Evolutionary conservation across 2,329 filamentous ascomycete genomes (phyloP), one percentile per base, ranked within the genome.

Genomic region (Diaporthe sp.): DNA sequence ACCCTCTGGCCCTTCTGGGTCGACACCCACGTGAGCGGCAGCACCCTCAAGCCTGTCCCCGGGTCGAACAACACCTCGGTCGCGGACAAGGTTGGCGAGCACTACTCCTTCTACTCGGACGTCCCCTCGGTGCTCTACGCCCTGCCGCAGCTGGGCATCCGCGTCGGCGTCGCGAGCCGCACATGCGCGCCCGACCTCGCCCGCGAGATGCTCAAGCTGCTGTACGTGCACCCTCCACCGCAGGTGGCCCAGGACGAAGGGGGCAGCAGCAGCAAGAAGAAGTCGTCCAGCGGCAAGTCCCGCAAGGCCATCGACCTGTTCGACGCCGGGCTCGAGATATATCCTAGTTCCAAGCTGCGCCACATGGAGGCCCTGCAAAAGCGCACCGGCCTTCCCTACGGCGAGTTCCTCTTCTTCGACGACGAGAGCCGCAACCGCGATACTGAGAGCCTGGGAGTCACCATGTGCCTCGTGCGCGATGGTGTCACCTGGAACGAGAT

Each of bases 1-100:
- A 98, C 97, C 0, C 89, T 98, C n/a, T 98, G 96, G 97, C 95
- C 96, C 6, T 98, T 98, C 85, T 98, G 96, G 96, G 93, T 97
- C 1, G 97, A 98, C 86, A 98, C 95, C 4, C 96, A 98, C 84
- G 93, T 97, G 79, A 91, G 91, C 33, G 74, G 74, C 40, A 89
- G 92, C 9, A 96, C 95, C 0, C 85, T 98, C 25, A 89, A 89
- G 77, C 79, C 87, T 9, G 85, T 87, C 71, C 73, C 85, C 0
- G 77, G 61, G 12, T 58, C 81, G 10, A 83, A 83, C 84, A 85
- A 81, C 75, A 81, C 79, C 77, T 81, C 78, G 68, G 86, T 84
- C 71, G 84, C 85, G 28, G 91, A 92, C 82, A 85, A 86, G 77
- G 84, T 85, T 75, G 92, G 92, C 82, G 93, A 95, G 84, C 86